phyloP scores from a whole-genome alignment of 192 early-diverging fungal species.

The Chytriomyces hyalinus region DNA sequence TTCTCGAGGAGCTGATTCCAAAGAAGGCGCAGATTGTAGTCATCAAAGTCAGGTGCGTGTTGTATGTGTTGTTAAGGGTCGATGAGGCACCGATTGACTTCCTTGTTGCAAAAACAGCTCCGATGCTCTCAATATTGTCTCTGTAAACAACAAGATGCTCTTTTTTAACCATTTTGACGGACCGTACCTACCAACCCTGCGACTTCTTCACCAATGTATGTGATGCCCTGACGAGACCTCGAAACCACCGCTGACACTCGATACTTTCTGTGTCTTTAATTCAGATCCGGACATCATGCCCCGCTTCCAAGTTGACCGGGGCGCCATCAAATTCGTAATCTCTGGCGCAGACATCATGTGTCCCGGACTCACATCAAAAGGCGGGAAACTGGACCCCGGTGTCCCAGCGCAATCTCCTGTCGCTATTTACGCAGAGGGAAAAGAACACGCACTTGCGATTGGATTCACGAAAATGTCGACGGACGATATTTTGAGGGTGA shows the following conservation, averaged over 20 bases:
- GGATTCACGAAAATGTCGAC: slow-evolving; percentile 81
- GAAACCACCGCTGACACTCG: not conserved
- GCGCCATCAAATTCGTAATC: slow-evolving; percentile 98
- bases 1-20: slow-evolving; percentile 94
- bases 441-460: slow-evolving; percentile 91
- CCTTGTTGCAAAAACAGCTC: slow-evolving; percentile 65
- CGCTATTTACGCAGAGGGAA: slow-evolving; percentile 93
- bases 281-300: slow-evolving; percentile 90
- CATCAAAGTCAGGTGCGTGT: slow-evolving; percentile 82
- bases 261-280: slow-evolving; percentile 3
- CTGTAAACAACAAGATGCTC: slow-evolving; percentile 82
- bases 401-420: slow-evolving; percentile 77
- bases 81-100: too few relatives aligned
- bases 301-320: slow-evolving; percentile 88
- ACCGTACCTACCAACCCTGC: slow-evolving; percentile 83
- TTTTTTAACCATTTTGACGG: slow-evolving; percentile 98
- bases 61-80: too few relatives aligned
- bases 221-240: not conserved
- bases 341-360: slow-evolving; percentile 99
- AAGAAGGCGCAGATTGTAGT: slow-evolving; percentile 88
- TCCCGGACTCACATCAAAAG: slow-evolving; percentile 93
- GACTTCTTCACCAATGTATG: slow-evolving; percentile 88
- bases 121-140: slow-evolving; percentile 84
- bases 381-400: slow-evolving; percentile 76
- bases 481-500: slow-evolving; percentile 64